Evolutionary conservation across 1,284 basidiomycete species (phyloP).

Genomic region (Ganoderma lucidum): DNA sequence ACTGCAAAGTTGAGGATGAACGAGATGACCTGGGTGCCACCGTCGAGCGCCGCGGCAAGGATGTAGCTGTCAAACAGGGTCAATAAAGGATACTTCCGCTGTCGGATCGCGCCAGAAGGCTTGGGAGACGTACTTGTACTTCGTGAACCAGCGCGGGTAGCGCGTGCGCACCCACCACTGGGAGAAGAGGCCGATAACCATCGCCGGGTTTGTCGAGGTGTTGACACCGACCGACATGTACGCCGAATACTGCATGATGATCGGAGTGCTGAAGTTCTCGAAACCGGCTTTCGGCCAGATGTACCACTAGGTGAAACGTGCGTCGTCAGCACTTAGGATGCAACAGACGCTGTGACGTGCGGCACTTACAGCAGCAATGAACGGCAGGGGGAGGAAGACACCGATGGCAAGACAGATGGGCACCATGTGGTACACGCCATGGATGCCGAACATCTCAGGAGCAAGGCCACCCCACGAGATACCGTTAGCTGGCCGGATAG

Average conservation of each 20-base stretch:
- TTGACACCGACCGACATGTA: slow-evolving; percentile 61
- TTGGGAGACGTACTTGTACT: slow-evolving; percentile 59
- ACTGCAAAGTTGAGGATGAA: slow-evolving; percentile 45
- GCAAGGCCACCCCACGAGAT: slow-evolving; percentile 68
- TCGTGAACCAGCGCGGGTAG: slow-evolving; percentile 59
- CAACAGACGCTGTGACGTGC: neutral
- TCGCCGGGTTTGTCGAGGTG: slow-evolving; percentile 48
- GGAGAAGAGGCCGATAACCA: slow-evolving; percentile 60
- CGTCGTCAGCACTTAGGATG: neutral
- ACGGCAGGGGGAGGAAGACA: slow-evolving; percentile 59
- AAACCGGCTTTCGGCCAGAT: slow-evolving; percentile 56
- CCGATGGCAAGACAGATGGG: slow-evolving; percentile 63
- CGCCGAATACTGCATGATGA: slow-evolving; percentile 51
- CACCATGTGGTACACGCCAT: slow-evolving; percentile 56
- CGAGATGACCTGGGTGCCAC: slow-evolving; percentile 43
- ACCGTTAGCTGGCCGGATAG: slow-evolving; percentile 49
- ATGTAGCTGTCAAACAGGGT: slow-evolving; percentile 38
- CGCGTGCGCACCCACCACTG: slow-evolving; percentile 58
- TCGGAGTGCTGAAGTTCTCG: slow-evolving; percentile 56
- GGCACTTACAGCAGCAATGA: slow-evolving; percentile 46
- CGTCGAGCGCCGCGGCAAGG: slow-evolving; percentile 42
- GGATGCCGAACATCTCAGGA: slow-evolving; percentile 57
- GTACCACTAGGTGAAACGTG: slow-evolving; percentile 40
- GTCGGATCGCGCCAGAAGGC: neutral
- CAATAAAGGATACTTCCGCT: neutral